A percentile compares a stretch with the other conserved stretches of the same genome.
These are phyloP conservation scores for Salix arbutifolia DNA, from an alignment of 345 rosid species.

Conservation along the genomic window DNA sequence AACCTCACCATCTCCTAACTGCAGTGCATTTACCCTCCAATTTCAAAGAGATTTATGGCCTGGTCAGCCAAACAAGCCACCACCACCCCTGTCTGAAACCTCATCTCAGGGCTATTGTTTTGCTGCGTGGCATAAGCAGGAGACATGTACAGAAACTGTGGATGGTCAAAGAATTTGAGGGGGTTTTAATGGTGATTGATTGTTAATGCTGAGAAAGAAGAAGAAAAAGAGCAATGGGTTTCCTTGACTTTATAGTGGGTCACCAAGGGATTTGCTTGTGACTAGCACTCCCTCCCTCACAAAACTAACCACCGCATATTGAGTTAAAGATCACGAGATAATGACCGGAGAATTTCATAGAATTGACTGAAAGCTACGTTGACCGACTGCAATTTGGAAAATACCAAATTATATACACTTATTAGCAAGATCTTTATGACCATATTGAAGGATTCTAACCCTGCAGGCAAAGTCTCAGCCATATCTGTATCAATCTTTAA, in stretches of 20 bases:
- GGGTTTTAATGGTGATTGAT: neutral
- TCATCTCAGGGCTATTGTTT: neutral
- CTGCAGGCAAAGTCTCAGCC: neutral
- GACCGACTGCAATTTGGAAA: neutral
- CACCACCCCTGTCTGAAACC: neutral
- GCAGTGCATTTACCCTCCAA: conserved; percentile 34
- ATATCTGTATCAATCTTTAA: neutral
- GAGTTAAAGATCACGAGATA: neutral
- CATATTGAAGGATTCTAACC: neutral
- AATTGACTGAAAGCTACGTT: neutral
- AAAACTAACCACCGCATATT: neutral
- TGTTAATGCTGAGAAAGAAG: neutral
- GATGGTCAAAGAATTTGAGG: neutral
- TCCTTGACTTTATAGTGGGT: conserved; percentile 10
- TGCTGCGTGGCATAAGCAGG: neutral
- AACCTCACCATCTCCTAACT: conserved; percentile 15
- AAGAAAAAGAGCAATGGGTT: neutral
- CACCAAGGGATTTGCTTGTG: neutral
- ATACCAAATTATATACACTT: neutral
- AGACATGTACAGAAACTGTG: neutral
- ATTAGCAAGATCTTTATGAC: neutral
- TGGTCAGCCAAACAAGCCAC: neutral
- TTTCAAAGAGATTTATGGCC: conserved; percentile 23
- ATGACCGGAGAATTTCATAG: neutral
- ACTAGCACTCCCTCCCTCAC: neutral